Evolutionary conservation across 495 filamentous ascomycete species (phyloP).

Genomic region (Talaromyces adpressus): DNA sequence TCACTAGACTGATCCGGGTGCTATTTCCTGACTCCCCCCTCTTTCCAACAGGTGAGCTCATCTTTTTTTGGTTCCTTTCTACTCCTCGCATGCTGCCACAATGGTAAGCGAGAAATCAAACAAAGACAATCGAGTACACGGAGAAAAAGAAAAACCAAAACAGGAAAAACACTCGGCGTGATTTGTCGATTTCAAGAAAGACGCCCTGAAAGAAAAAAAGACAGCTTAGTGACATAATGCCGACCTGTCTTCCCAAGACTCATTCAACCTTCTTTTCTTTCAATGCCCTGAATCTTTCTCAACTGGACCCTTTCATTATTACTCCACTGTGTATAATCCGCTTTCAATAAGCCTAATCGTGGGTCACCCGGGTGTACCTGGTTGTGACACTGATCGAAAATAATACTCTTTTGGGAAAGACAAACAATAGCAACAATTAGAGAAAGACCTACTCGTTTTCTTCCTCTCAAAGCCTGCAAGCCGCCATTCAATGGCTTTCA

Average conservation of each 20-base stretch:
- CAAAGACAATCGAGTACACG: constrained; percentile 1
- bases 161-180: neutral
- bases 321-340: neutral
- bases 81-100: neutral
- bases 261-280: neutral
- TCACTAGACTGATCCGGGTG: neutral
- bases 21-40: neutral
- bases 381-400: neutral
- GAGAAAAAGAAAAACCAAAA: neutral
- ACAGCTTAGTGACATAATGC: constrained; percentile 1
- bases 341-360: neutral
- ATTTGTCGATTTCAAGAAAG: neutral
- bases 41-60: neutral
- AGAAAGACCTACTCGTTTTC: neutral
- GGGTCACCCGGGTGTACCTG: neutral
- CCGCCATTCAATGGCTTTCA: neutral
- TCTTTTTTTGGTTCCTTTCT: neutral
- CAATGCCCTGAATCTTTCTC: neutral
- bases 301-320: neutral
- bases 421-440: neutral
- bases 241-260: neutral
- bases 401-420: neutral
- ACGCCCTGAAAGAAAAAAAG: neutral
- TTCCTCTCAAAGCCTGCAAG: neutral
- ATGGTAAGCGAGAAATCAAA: neutral